Evolutionary conservation across 495 filamentous ascomycete species (phyloP), one percentile per base, ranked within the genome.

Genomic region (Xylaria grammica): DNA sequence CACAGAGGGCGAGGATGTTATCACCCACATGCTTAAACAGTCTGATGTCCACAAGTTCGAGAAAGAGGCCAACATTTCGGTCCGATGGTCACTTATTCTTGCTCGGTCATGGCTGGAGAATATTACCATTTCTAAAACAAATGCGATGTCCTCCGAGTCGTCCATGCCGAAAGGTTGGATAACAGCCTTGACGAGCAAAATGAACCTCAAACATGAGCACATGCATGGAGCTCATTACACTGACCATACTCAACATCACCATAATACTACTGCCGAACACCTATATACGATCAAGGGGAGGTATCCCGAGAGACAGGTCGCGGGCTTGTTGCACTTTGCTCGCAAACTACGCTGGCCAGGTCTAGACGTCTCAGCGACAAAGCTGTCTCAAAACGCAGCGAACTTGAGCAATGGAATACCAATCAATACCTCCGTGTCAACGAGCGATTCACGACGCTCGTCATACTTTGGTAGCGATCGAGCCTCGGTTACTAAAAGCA

Each of bases 11-110:
- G 75, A 84, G 70, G 78, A 85, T 74, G 69, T 79, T 63, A 72
- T 81, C 62, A 46, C 74, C 17, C 76, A 81, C 49, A 74, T 77
- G 52, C 76, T 89, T 34, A 86, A 81, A 51, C 72, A 79, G 7
- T 81, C 86, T 15, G 89, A 93, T 63, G 80, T 89, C 27, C 77
- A 81, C 29, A 79, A 82, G 11, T 91, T 92, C 54, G 86, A 90
- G 32, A 84, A 82, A 63, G 78, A 89, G 38, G 84, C 87, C 22
- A 89, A 85, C 30, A 77, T 79, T 17, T 90, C 90, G 64, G 85
- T 93, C 15, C 87, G 89, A 67, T 96, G 92, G 92, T 91, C 93
- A 66, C 73, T 96, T 32, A 77, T 93, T 19, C 82, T 92, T 34
- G 91, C 90, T 34, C 85, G 90, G 17, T 80, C 86, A 2, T 93